Percentiles rank a stretch among this genome's conserved stretches.
These are phyloP conservation scores for Epichloe typhina DNA, from an alignment of 2,329 filamentous ascomycete species.

Conservation along the genomic window DNA sequence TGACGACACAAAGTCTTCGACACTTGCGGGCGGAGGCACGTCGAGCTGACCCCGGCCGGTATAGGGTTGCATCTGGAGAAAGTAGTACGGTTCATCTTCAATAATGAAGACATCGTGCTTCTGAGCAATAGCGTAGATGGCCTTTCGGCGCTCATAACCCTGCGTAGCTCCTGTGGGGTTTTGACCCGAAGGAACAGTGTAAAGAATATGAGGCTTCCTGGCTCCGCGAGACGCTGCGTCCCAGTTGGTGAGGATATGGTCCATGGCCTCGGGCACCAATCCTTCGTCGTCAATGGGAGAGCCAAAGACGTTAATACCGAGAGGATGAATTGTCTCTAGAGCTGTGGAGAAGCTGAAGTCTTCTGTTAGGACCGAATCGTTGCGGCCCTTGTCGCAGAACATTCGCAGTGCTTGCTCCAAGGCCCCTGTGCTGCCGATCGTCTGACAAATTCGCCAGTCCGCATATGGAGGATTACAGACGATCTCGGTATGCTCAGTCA, in stretches of 20 bases:
- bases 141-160: slow-evolving; percentile 49
- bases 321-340: slow-evolving; percentile 41
- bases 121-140: slow-evolving; percentile 64
- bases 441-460: slow-evolving; percentile 80
- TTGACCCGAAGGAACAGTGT: slow-evolving; percentile 62
- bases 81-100: slow-evolving; percentile 93
- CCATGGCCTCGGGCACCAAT: slow-evolving; percentile 36
- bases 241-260: slow-evolving; percentile 37
- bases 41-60: slow-evolving; percentile 36
- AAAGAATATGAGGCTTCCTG: slow-evolving; percentile 41
- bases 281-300: slow-evolving; percentile 40
- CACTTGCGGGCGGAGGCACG: slow-evolving; percentile 41
- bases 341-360: slow-evolving; percentile 80
- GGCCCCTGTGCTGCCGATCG: slow-evolving; percentile 72
- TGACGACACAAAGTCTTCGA: slow-evolving; percentile 58
- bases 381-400: slow-evolving; percentile 55
- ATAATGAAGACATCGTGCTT: slow-evolving; percentile 80
- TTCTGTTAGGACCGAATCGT: slow-evolving; percentile 73
- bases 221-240: slow-evolving; percentile 29
- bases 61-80: slow-evolving; percentile 77
- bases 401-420: slow-evolving; percentile 76
- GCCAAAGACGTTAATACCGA: slow-evolving; percentile 39
- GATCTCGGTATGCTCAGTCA: slow-evolving; percentile 92
- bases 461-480: slow-evolving; percentile 76
- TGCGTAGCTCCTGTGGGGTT: slow-evolving; percentile 87